A percentile compares a stretch with the other conserved stretches of the same genome.
Conservation (phyloP, 441 rosid species). For the Daphne laureola region DNA sequence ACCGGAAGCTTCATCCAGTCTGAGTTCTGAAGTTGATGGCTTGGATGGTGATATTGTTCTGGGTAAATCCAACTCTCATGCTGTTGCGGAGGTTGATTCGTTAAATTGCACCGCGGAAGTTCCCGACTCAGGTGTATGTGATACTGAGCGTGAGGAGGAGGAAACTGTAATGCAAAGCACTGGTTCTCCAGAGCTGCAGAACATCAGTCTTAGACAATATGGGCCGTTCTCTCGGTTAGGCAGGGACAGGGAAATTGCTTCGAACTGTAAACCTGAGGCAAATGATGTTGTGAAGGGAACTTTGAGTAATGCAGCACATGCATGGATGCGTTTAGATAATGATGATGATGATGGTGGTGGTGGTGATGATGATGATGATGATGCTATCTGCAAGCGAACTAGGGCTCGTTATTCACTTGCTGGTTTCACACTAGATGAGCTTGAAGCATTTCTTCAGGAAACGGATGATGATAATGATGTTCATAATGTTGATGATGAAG, state of each 20-base stretch:
- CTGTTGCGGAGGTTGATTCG: conserved; percentile 16
- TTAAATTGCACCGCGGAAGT: conserved; percentile 16
- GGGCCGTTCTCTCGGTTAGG: conserved; percentile 18
- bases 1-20: conserved; percentile 78
- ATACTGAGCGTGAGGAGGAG: conserved; percentile 37
- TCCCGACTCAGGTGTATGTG: conserved; percentile 25
- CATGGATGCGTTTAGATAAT: conserved; percentile 17
- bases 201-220: conserved; percentile 9
- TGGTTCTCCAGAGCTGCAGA: conserved; percentile 17
- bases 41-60: conserved; percentile 24
- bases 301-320: conserved; percentile 9
- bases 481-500: conserved; percentile 82
- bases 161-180: conserved; percentile 27
- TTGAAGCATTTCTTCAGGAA: conserved; percentile 95
- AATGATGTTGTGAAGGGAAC: conserved; percentile 18
- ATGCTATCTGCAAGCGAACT: conserved; percentile 86
- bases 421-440: conserved; percentile 92
- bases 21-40: conserved; percentile 73
- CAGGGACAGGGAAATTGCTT: conserved; percentile 20
- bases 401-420: conserved; percentile 87
- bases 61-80: conserved; percentile 14
- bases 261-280: conserved; percentile 19
- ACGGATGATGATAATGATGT: conserved; percentile 90
- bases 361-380: conserved; percentile 44
- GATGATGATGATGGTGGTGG: conserved; percentile 17